These are phyloP conservation scores for Yarrowia deformans DNA, from an alignment of 805 yeast genomes.

Conservation along the genomic window DNA sequence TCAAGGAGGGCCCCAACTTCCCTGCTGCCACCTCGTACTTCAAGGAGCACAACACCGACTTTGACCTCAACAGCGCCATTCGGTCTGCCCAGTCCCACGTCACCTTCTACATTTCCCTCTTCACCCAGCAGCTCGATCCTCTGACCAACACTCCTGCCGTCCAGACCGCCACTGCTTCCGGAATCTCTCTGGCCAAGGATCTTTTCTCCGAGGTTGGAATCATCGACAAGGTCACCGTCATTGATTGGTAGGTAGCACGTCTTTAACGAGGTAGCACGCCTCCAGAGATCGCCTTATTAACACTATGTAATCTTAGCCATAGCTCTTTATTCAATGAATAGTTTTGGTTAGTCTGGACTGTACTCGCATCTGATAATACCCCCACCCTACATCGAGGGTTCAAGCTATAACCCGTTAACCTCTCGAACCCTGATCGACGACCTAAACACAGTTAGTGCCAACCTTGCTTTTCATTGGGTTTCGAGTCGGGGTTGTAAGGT, in stretches of 20 bases:
- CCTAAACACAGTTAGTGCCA: slow-evolving; percentile 11
- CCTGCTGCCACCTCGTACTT: slow-evolving; percentile 43
- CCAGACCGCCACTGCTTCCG: slow-evolving; percentile 39
- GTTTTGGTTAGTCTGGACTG: too few relatives aligned
- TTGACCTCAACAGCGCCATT: slow-evolving; percentile 45
- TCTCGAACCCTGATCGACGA: background rate
- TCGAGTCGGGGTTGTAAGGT: slow-evolving; percentile 10
- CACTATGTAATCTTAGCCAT: too few relatives aligned
- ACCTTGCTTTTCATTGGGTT: slow-evolving; percentile 37
- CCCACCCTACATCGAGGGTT: too few relatives aligned
- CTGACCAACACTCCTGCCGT: slow-evolving; percentile 41
- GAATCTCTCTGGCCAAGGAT: slow-evolving; percentile 40
- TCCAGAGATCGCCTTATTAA: too few relatives aligned
- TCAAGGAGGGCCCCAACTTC: slow-evolving; percentile 43
- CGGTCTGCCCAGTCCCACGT: slow-evolving; percentile 41
- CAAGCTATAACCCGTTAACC: too few relatives aligned
- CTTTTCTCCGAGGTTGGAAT: slow-evolving; percentile 43
- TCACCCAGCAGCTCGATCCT: slow-evolving; percentile 39
- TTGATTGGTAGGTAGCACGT: slow-evolving; percentile 28
- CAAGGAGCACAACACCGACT: slow-evolving; percentile 43
- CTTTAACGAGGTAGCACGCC: too few relatives aligned
- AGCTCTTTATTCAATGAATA: too few relatives aligned
- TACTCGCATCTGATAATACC: too few relatives aligned
- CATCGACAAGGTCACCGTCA: slow-evolving; percentile 31
- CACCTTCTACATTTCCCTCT: slow-evolving; percentile 34